Base-by-base conservation (phyloP, 129 eudicot genomes). In the Calendula officinalis region DNA sequence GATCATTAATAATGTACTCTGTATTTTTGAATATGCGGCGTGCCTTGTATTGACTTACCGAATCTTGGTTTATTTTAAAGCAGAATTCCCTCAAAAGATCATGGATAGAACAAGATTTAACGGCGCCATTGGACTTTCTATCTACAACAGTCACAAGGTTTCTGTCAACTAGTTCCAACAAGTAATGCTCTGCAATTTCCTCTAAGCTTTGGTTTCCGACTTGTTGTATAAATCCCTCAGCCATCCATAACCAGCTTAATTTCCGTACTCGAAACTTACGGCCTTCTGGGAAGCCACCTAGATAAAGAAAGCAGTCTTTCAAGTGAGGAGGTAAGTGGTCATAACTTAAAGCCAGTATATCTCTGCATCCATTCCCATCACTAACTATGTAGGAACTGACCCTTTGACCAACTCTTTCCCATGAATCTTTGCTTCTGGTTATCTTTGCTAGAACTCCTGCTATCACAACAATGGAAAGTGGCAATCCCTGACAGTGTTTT, bases 201-300 rank as follows among this genome's bases (percentile, higher is more conserved):
- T 79, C 74, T 56, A 64, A 37, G 48, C 73, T 62, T 35, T 33
- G 65, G 6, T 7, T 43, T 56, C 36, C 40, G 38, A 1, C 52
- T 22, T 37, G 22, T 45, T 57, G 13, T 7, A 73, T 17, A 48
- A 65, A 73, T 15, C 74, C 74, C 65, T 75, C 80, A 1, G 80
- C 84, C 9, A 74, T 32, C 84, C 84, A 79, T 36, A 79, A n/a
- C 62, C 63, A 3, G 3, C 63, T 58, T 62, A 74, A 36, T 9
- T 6, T 22, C 11, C 10, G 6, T 8, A 37, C 40, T 1, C 6
- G 10, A 22, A 74, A 30, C 34, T 4, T 32, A 4, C 3, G 10
- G 30, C 38, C 70, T 60, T 45, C 66, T 4, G 60, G 67, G 54
- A 56, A 73, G 8, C 60, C 53, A 12, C 72, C 67, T 10, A 73